Evolutionary conservation across 2,329 filamentous ascomycete genomes (phyloP).

Genomic region (Diaporthe sp.): DNA sequence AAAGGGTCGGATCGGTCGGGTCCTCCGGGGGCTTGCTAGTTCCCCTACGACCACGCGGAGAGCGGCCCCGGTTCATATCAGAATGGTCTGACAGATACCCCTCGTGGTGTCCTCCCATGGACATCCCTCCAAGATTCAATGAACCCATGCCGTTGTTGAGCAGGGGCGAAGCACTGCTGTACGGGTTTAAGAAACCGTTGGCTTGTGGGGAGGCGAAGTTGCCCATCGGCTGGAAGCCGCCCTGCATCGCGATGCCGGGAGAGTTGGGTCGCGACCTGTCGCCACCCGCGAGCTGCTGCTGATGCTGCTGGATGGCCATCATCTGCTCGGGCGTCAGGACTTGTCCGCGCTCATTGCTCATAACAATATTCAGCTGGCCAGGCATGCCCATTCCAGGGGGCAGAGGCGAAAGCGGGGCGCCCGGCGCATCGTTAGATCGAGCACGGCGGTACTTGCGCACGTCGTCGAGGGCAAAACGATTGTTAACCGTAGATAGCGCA

Average conservation of each 20-base stretch:
- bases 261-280: constrained; percentile 90
- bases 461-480: constrained; percentile 95
- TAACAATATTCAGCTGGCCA: constrained; percentile 78
- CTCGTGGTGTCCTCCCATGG: constrained; percentile 77
- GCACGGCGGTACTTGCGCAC: constrained; percentile 95
- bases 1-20: constrained; percentile 88
- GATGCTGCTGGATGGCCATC: constrained; percentile 78
- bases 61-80: constrained; percentile 90
- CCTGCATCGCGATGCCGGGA: constrained; percentile 76
- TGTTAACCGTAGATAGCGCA: constrained; percentile 97
- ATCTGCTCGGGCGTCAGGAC: constrained; percentile 88
- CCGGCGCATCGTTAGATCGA: constrained; percentile 86
- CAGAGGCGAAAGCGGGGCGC: constrained; percentile 73
- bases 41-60: constrained; percentile 90
- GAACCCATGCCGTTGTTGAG: constrained; percentile 77
- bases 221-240: constrained; percentile 72
- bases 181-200: constrained; percentile 93
- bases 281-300: constrained; percentile 64
- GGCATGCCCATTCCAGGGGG: constrained; percentile 69
- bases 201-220: constrained; percentile 90
- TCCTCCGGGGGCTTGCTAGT: constrained; percentile 99
- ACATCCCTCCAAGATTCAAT: constrained; percentile 80
- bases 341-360: constrained; percentile 95
- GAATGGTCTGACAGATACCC: constrained; percentile 96
- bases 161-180: constrained; percentile 81